phyloP scores from a whole-genome alignment of 2,329 filamentous ascomycete genomes.

The Colletotrichum horii region DNA sequence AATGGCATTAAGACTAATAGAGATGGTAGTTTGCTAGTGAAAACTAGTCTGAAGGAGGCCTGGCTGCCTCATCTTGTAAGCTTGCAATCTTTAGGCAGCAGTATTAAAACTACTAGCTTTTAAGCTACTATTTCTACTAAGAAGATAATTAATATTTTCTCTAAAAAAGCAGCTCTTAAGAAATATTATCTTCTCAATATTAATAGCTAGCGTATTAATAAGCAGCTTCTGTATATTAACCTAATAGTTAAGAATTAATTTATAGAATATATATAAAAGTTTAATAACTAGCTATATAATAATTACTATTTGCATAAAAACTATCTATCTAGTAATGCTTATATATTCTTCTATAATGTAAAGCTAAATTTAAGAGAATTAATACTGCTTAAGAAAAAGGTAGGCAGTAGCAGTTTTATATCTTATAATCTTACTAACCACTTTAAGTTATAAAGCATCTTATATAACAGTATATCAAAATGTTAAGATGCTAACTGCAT shows the following conservation, averaged over 20 bases:
- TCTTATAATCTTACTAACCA: neutral
- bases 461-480: neutral
- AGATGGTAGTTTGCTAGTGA: neutral
- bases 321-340: neutral
- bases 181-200: constrained; percentile 31
- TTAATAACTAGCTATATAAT: constrained; percentile 24
- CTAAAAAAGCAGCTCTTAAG: too few relatives aligned
- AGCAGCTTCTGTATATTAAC: constrained; percentile 26
- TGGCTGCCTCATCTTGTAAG: too few relatives aligned
- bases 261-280: neutral
- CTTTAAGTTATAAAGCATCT: too few relatives aligned
- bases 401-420: neutral
- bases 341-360: neutral
- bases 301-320: constrained; percentile 22
- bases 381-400: neutral
- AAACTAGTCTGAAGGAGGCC: too few relatives aligned
- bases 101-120: neutral
- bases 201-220: constrained; percentile 31
- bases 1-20: neutral
- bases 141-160: neutral
- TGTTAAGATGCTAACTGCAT: constrained; percentile 24
- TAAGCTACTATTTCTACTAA: neutral
- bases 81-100: neutral
- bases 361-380: neutral
- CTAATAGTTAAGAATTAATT: constrained; percentile 18